A percentile compares a stretch with the other conserved stretches of the same genome.
phyloP scores from a whole-genome alignment of 2,329 filamentous ascomycete genomes.

The Hypomyces rosellus region DNA sequence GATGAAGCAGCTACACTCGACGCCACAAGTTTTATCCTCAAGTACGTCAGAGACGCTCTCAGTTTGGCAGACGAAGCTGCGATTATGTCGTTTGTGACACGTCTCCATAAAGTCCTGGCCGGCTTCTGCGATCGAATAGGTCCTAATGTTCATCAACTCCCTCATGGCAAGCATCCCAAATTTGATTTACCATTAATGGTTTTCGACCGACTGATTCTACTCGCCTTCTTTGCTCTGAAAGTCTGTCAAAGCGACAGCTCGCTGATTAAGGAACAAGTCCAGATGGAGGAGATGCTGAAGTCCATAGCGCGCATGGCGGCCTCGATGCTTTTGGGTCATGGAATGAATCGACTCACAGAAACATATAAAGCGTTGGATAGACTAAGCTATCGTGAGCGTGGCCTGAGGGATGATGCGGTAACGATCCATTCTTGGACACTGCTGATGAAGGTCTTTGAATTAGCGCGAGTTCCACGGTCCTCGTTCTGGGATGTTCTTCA shows the following conservation, averaged over 20 bases:
- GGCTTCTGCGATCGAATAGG: conserved; percentile 32
- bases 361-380: conserved; percentile 45
- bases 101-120: conserved; percentile 37
- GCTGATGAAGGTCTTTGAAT: conserved; percentile 47
- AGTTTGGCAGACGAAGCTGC: conserved; percentile 27
- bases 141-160: conserved; percentile 10
- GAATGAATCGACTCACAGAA: conserved; percentile 36
- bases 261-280: conserved; percentile 31
- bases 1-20: conserved; percentile 18
- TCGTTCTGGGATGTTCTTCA: conserved; percentile 58
- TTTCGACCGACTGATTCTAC: conserved; percentile 25
- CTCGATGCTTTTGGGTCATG: conserved; percentile 34
- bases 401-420: conserved; percentile 42
- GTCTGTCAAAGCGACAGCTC: conserved; percentile 34
- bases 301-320: conserved; percentile 33
- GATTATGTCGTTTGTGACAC: conserved; percentile 33
- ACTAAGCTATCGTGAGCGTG: conserved; percentile 40
- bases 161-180: neutral
- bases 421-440: conserved; percentile 52
- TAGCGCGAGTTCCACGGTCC: conserved; percentile 42
- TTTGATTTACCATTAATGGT: conserved; percentile 17
- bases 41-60: conserved; percentile 40
- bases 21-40: conserved; percentile 40
- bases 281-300: conserved; percentile 44
- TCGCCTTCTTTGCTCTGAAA: conserved; percentile 32